Base-by-base conservation (phyloP, 305 asterid species). In the Rubia peregrina region DNA sequence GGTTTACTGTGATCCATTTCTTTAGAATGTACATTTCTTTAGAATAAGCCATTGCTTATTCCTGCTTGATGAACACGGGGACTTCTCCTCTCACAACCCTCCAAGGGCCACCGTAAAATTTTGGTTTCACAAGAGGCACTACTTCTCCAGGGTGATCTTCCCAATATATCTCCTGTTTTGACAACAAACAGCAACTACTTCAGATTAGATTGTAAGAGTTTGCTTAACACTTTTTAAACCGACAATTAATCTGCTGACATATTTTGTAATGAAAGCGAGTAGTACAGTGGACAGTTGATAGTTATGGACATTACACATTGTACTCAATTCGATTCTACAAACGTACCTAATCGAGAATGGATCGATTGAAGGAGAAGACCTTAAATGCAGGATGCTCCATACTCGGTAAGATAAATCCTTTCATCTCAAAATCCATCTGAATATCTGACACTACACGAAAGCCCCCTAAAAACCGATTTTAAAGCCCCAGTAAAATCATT, bases 61-160 rank as follows among this genome's bases (percentile, higher is more conserved):
- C 71, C 75, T 83, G 76, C 85, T 85, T 79, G 71, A 77, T 66
- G 69, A 49, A 84, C 24, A 76, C 77, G 60, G 96, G 96, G 75
- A 89, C 94, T 5, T 92, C 90, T 5, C 98, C 97, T 76, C 90
- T 79, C 81, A 86, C 78, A 48, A 92, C 95, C 80, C 84, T 85
- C 97, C 98, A 92, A 73, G 98, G 98, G 64, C 98, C 98, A 7
- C 82, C 80, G 41, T 90, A 90, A 75, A 92, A 90, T 78, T 78
- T 83, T 22, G 98, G 98, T 77, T 88, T 86, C 98, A 92, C 90
- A 57, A 90, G 67, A 14, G 95, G 96, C 75, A 87, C 97, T 38
- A 65, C 81, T 73, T 85, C 85, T 65, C 98, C 97, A 19, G 95
- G 97, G 68, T 92, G 98, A 19, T 84, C 86, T 75, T 90, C 96